These are phyloP conservation scores for Saturnispora diversa DNA, from an alignment of 805 yeast genomes.

Conservation along the genomic window DNA sequence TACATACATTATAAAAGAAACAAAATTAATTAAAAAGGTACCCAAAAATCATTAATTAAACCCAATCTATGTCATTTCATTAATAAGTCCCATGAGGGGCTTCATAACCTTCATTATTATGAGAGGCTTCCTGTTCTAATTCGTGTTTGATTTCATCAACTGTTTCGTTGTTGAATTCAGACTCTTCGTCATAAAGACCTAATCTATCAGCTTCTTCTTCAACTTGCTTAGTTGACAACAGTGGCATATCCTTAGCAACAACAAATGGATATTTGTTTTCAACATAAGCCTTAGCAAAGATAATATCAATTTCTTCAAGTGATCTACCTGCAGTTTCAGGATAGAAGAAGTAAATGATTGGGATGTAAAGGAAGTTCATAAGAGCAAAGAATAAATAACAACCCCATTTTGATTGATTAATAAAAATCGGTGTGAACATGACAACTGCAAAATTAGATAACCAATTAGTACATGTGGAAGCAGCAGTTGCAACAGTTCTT, in stretches of 20 bases:
- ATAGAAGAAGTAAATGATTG: slow-evolving; percentile 57
- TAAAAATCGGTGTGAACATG: slow-evolving; percentile 56
- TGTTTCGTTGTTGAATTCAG: neutral
- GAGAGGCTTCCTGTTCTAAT: slow-evolving; percentile 6
- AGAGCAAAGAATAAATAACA: slow-evolving; percentile 63
- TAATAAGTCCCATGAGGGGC: slow-evolving; percentile 9
- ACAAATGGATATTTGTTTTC: slow-evolving; percentile 54
- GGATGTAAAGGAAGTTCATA: slow-evolving; percentile 52
- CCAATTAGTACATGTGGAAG: slow-evolving; percentile 64
- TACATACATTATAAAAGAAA: neutral
- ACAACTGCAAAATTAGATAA: slow-evolving; percentile 59
- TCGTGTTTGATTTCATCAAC: slow-evolving; percentile 6
- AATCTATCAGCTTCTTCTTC: slow-evolving; percentile 52
- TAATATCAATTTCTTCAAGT: slow-evolving; percentile 68
- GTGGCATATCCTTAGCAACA: slow-evolving; percentile 58
- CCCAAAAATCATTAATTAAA: neutral
- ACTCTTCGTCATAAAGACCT: slow-evolving; percentile 36
- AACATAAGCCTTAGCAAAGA: slow-evolving; percentile 49
- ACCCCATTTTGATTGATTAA: slow-evolving; percentile 49
- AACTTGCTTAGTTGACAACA: slow-evolving; percentile 46
- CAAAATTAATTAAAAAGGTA: neutral
- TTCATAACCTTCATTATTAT: slow-evolving; percentile 5
- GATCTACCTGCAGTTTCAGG: slow-evolving; percentile 76
- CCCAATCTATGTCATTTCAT: neutral
- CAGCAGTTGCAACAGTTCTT: slow-evolving; percentile 61